These are phyloP conservation scores for Besnoitia besnoiti DNA, from an alignment of 169 alveolate species.

Conservation along the genomic window DNA sequence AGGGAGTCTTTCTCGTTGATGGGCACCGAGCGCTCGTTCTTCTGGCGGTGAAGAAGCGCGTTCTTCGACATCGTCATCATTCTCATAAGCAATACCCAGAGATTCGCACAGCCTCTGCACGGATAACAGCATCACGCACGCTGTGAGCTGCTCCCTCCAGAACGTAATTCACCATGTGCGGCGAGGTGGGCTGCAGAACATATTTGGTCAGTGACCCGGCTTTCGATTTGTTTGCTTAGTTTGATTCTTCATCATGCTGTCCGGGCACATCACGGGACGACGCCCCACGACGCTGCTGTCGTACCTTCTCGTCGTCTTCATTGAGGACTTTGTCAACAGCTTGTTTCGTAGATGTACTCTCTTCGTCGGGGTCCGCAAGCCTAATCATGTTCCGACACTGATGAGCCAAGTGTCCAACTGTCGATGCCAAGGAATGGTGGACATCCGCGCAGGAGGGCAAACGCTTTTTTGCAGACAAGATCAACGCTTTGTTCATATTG, in stretches of 20 bases:
- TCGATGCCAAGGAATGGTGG: not conserved
- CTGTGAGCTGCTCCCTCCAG: too few relatives aligned
- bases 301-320: constrained; percentile 37
- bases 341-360: not conserved
- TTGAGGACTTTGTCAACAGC: not conserved
- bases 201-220: too few relatives aligned
- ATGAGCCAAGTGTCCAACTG: constrained; percentile 29
- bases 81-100: constrained; percentile 19
- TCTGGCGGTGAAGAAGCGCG: not conserved
- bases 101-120: constrained; percentile 35
- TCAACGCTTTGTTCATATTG: too few relatives aligned
- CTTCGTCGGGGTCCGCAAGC: not conserved
- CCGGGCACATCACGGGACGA: too few relatives aligned
- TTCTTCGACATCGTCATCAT: not conserved
- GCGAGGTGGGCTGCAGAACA: too few relatives aligned
- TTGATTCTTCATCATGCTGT: too few relatives aligned
- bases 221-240: too few relatives aligned
- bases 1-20: not conserved
- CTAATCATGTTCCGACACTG: constrained; percentile 13
- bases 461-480: too few relatives aligned
- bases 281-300: not conserved
- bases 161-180: too few relatives aligned
- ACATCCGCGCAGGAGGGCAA: too few relatives aligned
- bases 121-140: too few relatives aligned
- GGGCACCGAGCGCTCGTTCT: not conserved